phyloP scores from a whole-genome alignment of 257 asterid species.

The Coffea eugenioides region DNA sequence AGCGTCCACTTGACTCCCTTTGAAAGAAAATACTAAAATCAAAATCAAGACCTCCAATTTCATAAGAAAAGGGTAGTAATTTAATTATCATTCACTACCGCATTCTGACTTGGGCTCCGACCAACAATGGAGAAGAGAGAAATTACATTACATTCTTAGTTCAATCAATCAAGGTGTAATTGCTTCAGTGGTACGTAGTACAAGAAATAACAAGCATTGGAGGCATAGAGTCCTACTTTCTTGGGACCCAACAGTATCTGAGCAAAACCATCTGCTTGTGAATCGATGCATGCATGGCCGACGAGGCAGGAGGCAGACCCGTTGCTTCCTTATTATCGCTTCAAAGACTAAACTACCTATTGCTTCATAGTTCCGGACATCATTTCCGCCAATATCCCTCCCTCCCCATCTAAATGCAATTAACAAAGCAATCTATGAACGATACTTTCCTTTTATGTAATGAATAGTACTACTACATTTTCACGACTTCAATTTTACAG shows the following conservation, averaged over 20 bases:
- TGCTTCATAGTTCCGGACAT: neutral
- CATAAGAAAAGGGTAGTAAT: neutral
- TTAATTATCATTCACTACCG: neutral
- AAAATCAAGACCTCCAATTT: neutral
- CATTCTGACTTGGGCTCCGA: slow-evolving; percentile 6
- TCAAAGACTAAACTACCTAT: neutral
- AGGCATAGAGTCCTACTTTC: neutral
- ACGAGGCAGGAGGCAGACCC: neutral
- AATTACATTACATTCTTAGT: slow-evolving; percentile 7
- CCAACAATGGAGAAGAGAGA: neutral
- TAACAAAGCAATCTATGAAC: neutral
- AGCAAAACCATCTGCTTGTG: neutral
- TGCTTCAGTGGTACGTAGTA: neutral
- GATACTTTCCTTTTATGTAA: neutral
- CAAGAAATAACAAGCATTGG: neutral
- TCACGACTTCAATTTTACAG: too few relatives aligned
- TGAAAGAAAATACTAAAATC: neutral
- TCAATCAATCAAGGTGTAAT: slow-evolving; percentile 14
- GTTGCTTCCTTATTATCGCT: neutral
- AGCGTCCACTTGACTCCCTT: too few relatives aligned
- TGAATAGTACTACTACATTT: neutral
- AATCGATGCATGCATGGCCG: neutral
- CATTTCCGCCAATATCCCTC: neutral
- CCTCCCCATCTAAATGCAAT: neutral
- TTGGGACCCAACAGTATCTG: neutral